Evolutionary conservation across 2,329 filamentous ascomycete genomes (phyloP), one percentile per base, ranked within the genome.

Genomic region (Sordariomycetes sp.): DNA sequence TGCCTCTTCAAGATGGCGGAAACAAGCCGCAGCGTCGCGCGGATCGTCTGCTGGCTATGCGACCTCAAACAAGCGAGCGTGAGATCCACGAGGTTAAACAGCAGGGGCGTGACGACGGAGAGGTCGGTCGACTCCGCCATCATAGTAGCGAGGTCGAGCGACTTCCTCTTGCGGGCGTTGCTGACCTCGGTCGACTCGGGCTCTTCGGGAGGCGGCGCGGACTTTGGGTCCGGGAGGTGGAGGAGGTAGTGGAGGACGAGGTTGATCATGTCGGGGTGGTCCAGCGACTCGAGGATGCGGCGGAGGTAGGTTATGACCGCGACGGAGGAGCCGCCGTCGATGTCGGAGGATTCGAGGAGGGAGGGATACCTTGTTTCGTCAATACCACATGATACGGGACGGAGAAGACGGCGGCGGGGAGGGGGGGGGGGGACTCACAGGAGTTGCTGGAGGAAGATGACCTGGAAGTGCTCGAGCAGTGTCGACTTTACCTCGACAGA

Each of bases 291-390:
- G 6, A 99, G 78, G 57, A 97, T 95, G 50, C 89, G 86, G 59
- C 88, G 86, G 39, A 99, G 77, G 68, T 99, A 97, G 1, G 91
- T 96, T 61, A 97, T 77, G 13, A 99, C 94, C 3, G 94, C 94
- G 24, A 97, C 90, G 0, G 94, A 96, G 7, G 94, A 99, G 57
- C 94, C 94, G 62, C 92, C 94, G 70, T 97, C 92, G 45, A 95
- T 88, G 72, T 99, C 94, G 1, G 94, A 97, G 10, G 94, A 99
- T 70, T 99, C 92, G 15, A 99, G 78, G 35, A 99, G 76, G 1
- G 95, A 99, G 1, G 94, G 94, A 68, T 99, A 96, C 73, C 89
- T 94, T 63, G 24, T 10, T 4, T 20, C 7, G 42, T 48, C n/a
- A 48, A n/a, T 10, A 20, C n/a, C 7, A 3, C n/a, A 2, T 2